Conservation (phyloP, 1,284 basidiomycete species). For the Earliella scabrosa region DNA sequence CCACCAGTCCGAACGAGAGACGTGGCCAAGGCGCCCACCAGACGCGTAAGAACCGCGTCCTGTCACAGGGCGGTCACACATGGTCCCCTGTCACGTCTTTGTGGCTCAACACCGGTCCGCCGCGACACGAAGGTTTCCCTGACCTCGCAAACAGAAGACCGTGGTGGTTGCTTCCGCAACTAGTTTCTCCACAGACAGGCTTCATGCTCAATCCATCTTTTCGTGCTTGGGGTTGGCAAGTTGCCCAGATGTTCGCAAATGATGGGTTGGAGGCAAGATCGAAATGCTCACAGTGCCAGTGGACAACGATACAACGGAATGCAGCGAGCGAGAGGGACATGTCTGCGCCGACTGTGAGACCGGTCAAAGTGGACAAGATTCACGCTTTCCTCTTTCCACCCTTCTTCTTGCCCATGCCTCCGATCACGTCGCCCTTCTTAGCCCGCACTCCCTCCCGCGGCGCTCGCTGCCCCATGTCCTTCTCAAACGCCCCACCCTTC, state of each 20-base stretch:
- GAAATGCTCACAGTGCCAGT: too few relatives aligned
- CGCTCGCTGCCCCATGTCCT: conserved; percentile 37
- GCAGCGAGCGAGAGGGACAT: too few relatives aligned
- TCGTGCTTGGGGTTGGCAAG: too few relatives aligned
- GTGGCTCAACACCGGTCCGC: background rate
- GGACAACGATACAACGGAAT: too few relatives aligned
- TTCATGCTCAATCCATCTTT: too few relatives aligned
- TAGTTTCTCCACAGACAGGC: too few relatives aligned
- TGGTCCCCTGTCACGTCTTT: background rate
- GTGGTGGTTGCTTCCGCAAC: background rate
- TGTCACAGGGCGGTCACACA: conserved; percentile 20
- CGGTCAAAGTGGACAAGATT: conserved; percentile 5
- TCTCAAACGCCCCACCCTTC: conserved; percentile 35
- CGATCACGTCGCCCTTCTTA: conserved; percentile 43
- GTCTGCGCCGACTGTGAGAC: background rate
- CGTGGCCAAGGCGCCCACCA: conserved; percentile 1
- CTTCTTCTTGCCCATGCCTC: conserved; percentile 56
- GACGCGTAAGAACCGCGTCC: conserved; percentile 21
- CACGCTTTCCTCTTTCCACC: conserved; percentile 44
- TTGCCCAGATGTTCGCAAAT: too few relatives aligned
- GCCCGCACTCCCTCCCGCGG: conserved; percentile 41
- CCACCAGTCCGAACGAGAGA: background rate
- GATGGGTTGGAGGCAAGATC: too few relatives aligned
- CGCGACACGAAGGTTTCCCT: too few relatives aligned
- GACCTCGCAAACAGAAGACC: too few relatives aligned